phyloP scores from a whole-genome alignment of 441 rosid species.

The Aleurites moluccanus region DNA sequence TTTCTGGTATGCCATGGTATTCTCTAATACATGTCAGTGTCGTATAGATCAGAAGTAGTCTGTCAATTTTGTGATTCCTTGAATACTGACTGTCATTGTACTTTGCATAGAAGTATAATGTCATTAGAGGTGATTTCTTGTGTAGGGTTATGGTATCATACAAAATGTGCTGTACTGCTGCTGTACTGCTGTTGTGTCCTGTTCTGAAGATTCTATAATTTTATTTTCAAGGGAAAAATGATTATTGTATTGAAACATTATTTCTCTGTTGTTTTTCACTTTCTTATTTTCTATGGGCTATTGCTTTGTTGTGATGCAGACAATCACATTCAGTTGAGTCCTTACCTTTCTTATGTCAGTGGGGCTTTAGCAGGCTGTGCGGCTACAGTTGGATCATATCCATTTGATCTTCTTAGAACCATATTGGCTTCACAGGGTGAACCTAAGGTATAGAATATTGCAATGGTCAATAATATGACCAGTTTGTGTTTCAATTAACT shows the following conservation, averaged over 20 bases:
- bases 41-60: not conserved
- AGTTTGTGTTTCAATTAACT: not conserved
- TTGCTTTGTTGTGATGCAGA: slow-evolving; percentile 46
- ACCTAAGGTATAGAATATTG: slow-evolving; percentile 65
- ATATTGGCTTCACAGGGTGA: slow-evolving; percentile 95
- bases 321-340: slow-evolving; percentile 82
- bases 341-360: slow-evolving; percentile 78
- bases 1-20: not conserved
- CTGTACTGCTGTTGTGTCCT: not conserved
- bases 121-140: not conserved
- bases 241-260: not conserved
- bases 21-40: not conserved
- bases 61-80: not conserved
- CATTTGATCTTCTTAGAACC: slow-evolving; percentile 92
- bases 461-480: not conserved
- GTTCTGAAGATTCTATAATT: not conserved
- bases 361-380: slow-evolving; percentile 97
- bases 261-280: not conserved
- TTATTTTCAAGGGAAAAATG: not conserved
- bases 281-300: not conserved
- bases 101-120: not conserved
- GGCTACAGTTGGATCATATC: slow-evolving; percentile 95
- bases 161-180: not conserved
- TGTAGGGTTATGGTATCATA: not conserved
- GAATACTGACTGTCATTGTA: not conserved